Base-by-base conservation (phyloP, 768 basidiomycete genomes). In the Coprinopsis sp. region DNA sequence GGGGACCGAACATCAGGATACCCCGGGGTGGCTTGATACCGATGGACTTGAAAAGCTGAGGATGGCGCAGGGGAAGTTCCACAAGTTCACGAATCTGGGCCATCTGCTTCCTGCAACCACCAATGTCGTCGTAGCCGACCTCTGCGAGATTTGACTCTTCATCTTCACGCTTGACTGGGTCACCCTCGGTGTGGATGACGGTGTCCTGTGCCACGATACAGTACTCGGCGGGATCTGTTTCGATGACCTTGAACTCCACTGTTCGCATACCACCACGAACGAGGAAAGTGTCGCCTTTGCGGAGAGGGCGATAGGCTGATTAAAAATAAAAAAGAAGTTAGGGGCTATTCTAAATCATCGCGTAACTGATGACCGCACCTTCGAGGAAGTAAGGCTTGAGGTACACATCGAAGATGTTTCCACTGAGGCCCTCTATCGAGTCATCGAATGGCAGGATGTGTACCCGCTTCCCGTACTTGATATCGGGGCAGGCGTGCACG, bases 121-220 rank as follows among this genome's bases (percentile, higher is more conserved):
- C 96, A 56, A 99, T 94, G 60, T 99, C 96, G 60, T 99, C 96
- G 64, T 99, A 99, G 18, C 96, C 96, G 53, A 99, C 96, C 59
- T 95, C 96, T 58, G 82, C 85, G 23, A 99, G 79, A 68, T 94
- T 97, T 31, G 88, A 81, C 69, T 99, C 96, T 68, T 99, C 96
- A 53, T 98, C 96, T 66, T 99, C 96, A 45, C 96, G 84, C 74
- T 98, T 98, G 64, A 99, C 86, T 2, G 96, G 92, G 61, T 99
- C 96, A 51, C 96, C 96, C 82, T 98, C 96, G 31, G 89, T 92
- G 67, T 91, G 90, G 54, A 97, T 94, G 44, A 99, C 96, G 1
- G 96, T 99, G 60, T 99, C 96, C 64, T 98, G 96, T 0, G 96
- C 95, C 33, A 99, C 94, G 54, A 99, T 99, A 72, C 96, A 98